These are phyloP conservation scores for Ganoderma multipileum DNA, from an alignment of 1,284 basidiomycete species.

Conservation along the genomic window DNA sequence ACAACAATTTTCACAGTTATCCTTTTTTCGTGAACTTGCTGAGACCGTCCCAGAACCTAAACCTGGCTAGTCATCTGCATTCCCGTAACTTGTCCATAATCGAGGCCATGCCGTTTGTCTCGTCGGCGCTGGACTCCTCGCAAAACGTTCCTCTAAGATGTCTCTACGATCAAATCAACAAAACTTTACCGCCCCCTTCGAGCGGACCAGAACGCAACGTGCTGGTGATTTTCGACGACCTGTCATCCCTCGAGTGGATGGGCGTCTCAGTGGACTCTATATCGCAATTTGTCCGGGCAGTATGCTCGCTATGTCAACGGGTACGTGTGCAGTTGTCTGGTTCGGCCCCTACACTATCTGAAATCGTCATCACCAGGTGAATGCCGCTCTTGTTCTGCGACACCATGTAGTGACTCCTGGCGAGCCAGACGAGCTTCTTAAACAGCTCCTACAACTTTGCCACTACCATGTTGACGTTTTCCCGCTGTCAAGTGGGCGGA, in stretches of 20 bases:
- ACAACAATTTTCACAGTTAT: slow-evolving; percentile 31
- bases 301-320: slow-evolving; percentile 60
- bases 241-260: slow-evolving; percentile 71
- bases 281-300: slow-evolving; percentile 61
- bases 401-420: slow-evolving; percentile 63
- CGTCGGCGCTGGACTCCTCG: slow-evolving; percentile 26
- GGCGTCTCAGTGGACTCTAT: slow-evolving; percentile 59
- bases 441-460: slow-evolving; percentile 61
- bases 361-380: slow-evolving; percentile 41
- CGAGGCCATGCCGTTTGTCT: slow-evolving; percentile 46
- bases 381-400: slow-evolving; percentile 62
- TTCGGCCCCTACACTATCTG: not conserved
- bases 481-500: slow-evolving; percentile 72
- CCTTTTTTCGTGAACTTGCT: slow-evolving; percentile 2
- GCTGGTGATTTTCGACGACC: slow-evolving; percentile 71
- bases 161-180: slow-evolving; percentile 44
- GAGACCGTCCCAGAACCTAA: slow-evolving; percentile 53
- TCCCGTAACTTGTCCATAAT: slow-evolving; percentile 58
- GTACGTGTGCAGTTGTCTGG: slow-evolving; percentile 42
- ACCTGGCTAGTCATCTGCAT: slow-evolving; percentile 52
- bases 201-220: slow-evolving; percentile 20
- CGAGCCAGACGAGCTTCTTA: slow-evolving; percentile 65
- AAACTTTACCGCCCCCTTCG: slow-evolving; percentile 24
- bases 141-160: slow-evolving; percentile 38
- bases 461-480: slow-evolving; percentile 73